These are phyloP conservation scores for Aspergillus unguis DNA, from an alignment of 2,329 filamentous ascomycete genomes.

Conservation along the genomic window DNA sequence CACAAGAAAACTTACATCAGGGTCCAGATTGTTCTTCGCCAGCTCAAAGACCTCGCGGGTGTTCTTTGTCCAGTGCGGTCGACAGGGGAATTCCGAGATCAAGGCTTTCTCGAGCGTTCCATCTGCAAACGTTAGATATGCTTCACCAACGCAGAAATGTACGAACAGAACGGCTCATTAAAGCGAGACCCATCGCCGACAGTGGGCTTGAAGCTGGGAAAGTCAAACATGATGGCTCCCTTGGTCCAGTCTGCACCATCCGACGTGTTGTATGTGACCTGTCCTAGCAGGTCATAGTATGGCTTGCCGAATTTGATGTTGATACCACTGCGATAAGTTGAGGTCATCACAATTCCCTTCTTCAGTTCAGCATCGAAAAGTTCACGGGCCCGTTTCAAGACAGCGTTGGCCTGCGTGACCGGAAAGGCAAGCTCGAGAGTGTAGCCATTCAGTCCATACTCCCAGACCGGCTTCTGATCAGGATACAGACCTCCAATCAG, in stretches of 20 bases:
- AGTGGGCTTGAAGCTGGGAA: slow-evolving; percentile 11
- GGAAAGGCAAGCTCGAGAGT: slow-evolving; percentile 13
- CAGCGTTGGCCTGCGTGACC: slow-evolving; percentile 7
- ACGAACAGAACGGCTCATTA: slow-evolving; percentile 15
- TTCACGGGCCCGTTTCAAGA: slow-evolving; percentile 10
- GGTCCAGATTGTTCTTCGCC: slow-evolving; percentile 9
- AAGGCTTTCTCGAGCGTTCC: slow-evolving; percentile 1
- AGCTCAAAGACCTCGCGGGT: slow-evolving; percentile 12
- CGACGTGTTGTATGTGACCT: slow-evolving; percentile 13
- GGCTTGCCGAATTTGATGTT: slow-evolving; percentile 16
- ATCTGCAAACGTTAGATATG: slow-evolving; percentile 6
- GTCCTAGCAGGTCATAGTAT: slow-evolving; percentile 13
- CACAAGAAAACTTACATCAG: slow-evolving; percentile 1
- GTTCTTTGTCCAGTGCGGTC: slow-evolving; percentile 15
- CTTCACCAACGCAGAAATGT: too few relatives aligned
- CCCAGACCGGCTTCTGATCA: slow-evolving; percentile 13
- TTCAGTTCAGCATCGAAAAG: slow-evolving; percentile 12
- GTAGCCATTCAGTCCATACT: slow-evolving; percentile 10
- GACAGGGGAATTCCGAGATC: slow-evolving; percentile 13
- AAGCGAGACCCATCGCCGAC: slow-evolving; percentile 7
- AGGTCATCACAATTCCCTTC: slow-evolving; percentile 12
- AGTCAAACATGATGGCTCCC: slow-evolving; percentile 16
- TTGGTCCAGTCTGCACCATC: slow-evolving; percentile 14
- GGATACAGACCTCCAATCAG: slow-evolving; percentile 13
- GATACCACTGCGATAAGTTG: slow-evolving; percentile 14